phyloP scores from a whole-genome alignment of 2,329 filamentous ascomycete genomes.

The Cladosporium austrohemisphaericum region DNA sequence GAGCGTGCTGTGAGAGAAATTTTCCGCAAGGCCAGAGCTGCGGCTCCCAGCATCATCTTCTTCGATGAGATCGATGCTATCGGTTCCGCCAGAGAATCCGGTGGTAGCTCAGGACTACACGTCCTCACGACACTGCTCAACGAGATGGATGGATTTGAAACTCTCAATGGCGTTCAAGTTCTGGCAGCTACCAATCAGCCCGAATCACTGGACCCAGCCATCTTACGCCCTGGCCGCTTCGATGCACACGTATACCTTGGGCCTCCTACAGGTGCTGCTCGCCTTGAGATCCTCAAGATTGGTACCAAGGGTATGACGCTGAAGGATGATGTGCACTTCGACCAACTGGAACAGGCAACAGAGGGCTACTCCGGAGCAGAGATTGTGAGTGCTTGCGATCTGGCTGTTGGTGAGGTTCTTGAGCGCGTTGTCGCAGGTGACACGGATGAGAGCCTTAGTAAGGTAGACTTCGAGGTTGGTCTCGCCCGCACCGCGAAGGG shows the following conservation, averaged over 20 bases:
- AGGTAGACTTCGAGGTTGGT: slow-evolving; percentile 44
- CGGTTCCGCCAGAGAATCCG: slow-evolving; percentile 51
- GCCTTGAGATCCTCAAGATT: slow-evolving; percentile 71
- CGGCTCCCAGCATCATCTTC: slow-evolving; percentile 88
- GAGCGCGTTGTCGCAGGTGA: slow-evolving; percentile 39
- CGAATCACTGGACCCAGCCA: slow-evolving; percentile 76
- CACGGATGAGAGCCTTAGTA: slow-evolving; percentile 36
- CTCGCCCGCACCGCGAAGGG: slow-evolving; percentile 48
- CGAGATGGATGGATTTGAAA: slow-evolving; percentile 93
- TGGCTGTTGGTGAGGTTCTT: slow-evolving; percentile 36
- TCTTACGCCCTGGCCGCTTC: slow-evolving; percentile 81
- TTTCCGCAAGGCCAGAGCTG: slow-evolving; percentile 80
- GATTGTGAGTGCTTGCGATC: slow-evolving; percentile 57
- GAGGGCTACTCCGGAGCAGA: slow-evolving; percentile 86
- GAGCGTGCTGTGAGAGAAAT: slow-evolving; percentile 81
- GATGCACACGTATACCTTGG: slow-evolving; percentile 83
- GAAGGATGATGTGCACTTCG: slow-evolving; percentile 61
- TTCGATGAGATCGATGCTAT: slow-evolving; percentile 96
- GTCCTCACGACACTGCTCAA: slow-evolving; percentile 85
- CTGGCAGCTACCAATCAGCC: slow-evolving; percentile 90
- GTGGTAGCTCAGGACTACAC: slow-evolving; percentile 61
- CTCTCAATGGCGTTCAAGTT: slow-evolving; percentile 76
- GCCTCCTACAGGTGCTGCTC: slow-evolving; percentile 68
- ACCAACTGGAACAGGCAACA: slow-evolving; percentile 58
- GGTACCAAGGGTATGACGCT: slow-evolving; percentile 59